Percentiles rank a stretch among this genome's conserved stretches.
phyloP scores from a whole-genome alignment of 1,139 yeast species.

The Magnusiomyces sp. region DNA sequence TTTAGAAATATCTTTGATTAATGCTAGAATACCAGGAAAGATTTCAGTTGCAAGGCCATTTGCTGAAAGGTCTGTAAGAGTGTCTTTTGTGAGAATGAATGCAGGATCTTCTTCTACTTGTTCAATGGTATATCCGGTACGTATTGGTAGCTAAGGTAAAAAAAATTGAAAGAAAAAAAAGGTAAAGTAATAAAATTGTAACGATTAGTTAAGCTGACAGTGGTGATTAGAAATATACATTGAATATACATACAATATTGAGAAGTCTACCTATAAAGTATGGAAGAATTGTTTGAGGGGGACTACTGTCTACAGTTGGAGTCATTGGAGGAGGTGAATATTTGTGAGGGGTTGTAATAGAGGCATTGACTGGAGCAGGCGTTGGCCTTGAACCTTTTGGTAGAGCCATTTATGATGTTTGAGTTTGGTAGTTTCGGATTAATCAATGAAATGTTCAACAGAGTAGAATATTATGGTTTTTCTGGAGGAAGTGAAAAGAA shows the following conservation, averaged over 20 bases:
- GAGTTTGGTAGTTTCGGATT: too few relatives aligned
- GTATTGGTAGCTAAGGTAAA: conserved; percentile 21
- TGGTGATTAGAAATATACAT: too few relatives aligned
- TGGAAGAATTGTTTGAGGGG: conserved; percentile 8
- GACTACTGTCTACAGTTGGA: background rate
- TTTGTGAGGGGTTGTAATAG: background rate
- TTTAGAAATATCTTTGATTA: conserved; percentile 9
- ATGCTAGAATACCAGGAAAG: conserved; percentile 8
- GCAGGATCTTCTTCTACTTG: conserved; percentile 22
- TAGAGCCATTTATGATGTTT: too few relatives aligned
- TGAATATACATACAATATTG: conserved; percentile 14
- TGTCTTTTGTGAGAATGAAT: conserved; percentile 8
- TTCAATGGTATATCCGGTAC: conserved; percentile 21
- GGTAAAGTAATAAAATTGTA: background rate
- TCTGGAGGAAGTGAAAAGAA: too few relatives aligned
- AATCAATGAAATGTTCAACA: too few relatives aligned
- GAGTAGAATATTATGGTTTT: too few relatives aligned
- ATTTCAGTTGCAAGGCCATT: conserved; percentile 11
- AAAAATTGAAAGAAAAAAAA: background rate
- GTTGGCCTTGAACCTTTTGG: too few relatives aligned
- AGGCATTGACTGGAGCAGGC: background rate
- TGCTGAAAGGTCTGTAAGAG: conserved; percentile 9
- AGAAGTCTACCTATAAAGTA: conserved; percentile 11
- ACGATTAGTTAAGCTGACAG: background rate
- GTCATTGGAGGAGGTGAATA: background rate